These are phyloP conservation scores for Metarhizium anisopliae DNA, from an alignment of 2,329 filamentous ascomycete genomes.

Conservation along the genomic window DNA sequence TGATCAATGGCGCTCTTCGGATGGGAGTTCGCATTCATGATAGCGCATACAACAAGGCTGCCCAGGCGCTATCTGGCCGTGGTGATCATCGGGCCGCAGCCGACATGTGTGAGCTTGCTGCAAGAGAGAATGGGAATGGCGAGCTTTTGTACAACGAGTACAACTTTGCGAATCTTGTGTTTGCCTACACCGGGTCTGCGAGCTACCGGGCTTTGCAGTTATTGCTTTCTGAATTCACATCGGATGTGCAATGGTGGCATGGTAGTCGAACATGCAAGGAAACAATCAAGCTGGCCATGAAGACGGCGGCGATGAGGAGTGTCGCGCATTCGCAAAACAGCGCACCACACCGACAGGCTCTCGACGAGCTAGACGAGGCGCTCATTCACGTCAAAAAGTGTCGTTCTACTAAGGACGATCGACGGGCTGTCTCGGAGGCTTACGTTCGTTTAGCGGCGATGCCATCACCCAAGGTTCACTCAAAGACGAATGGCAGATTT, in stretches of 20 bases:
- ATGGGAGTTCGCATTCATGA: conserved; percentile 24
- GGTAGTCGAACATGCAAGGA: conserved; percentile 27
- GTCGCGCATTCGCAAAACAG: conserved; percentile 6
- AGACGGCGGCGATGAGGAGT: conserved; percentile 19
- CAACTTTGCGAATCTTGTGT: conserved; percentile 29
- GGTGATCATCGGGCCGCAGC: conserved; percentile 22
- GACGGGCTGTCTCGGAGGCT: conserved; percentile 12
- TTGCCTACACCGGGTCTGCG: conserved; percentile 22
- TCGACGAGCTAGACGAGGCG: conserved; percentile 15
- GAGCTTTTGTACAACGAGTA: conserved; percentile 26
- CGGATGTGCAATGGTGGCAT: conserved; percentile 26
- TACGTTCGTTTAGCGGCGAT: conserved; percentile 9
- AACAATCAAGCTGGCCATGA: conserved; percentile 29
- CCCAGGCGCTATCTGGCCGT: conserved; percentile 18
- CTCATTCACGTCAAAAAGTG: conserved; percentile 17
- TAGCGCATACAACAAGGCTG: conserved; percentile 26
- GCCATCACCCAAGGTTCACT: neutral
- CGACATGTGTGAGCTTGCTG: conserved; percentile 25
- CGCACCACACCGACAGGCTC: conserved; percentile 14
- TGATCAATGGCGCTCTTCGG: conserved; percentile 19
- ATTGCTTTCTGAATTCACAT: conserved; percentile 22
- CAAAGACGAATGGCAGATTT: neutral
- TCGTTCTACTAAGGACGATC: conserved; percentile 9
- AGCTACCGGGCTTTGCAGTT: conserved; percentile 21
- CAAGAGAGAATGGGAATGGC: conserved; percentile 26